phyloP scores from a whole-genome alignment of 768 basidiomycete species.

The Suillus ampliporus region DNA sequence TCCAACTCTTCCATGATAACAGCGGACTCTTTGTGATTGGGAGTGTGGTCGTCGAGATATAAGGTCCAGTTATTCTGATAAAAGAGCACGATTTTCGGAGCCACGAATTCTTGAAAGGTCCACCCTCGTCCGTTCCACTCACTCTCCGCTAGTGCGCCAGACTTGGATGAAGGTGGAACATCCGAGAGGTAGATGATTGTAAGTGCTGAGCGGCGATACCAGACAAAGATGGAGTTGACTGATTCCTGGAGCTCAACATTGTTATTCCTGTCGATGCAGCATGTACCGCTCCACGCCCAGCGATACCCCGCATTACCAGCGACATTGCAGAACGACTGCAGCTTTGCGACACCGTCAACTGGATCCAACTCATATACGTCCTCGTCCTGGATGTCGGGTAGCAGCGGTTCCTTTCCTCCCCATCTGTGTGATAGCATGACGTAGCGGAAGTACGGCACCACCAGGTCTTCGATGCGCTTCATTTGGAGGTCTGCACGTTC shows the following conservation, averaged over 20 bases:
- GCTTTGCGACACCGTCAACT: neutral
- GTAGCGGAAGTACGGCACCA: neutral
- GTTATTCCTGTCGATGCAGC: too few species aligned
- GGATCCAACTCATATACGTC: neutral
- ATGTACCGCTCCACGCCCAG: too few species aligned
- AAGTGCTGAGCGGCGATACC: too few species aligned
- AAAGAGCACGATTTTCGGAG: neutral
- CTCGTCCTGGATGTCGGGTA: neutral
- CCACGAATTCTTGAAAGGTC: slow-evolving; percentile 3
- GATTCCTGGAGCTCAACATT: too few species aligned
- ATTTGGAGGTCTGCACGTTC: too few species aligned
- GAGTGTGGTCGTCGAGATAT: neutral
- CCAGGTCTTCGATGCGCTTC: too few species aligned
- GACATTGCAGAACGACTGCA: neutral
- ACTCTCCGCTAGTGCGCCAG: neutral
- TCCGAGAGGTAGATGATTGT: too few species aligned
- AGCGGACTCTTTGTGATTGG: neutral
- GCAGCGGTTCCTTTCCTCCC: neutral
- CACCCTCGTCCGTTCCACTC: neutral
- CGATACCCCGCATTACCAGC: neutral
- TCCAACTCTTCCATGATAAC: neutral
- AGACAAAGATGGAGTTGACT: too few species aligned
- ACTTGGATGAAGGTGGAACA: too few species aligned
- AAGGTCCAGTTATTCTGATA: neutral
- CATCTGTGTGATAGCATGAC: slow-evolving; percentile 2